These are phyloP conservation scores for Hordeum marinum DNA, from an alignment of 176 grass and related monocot genomes.

Conservation along the genomic window DNA sequence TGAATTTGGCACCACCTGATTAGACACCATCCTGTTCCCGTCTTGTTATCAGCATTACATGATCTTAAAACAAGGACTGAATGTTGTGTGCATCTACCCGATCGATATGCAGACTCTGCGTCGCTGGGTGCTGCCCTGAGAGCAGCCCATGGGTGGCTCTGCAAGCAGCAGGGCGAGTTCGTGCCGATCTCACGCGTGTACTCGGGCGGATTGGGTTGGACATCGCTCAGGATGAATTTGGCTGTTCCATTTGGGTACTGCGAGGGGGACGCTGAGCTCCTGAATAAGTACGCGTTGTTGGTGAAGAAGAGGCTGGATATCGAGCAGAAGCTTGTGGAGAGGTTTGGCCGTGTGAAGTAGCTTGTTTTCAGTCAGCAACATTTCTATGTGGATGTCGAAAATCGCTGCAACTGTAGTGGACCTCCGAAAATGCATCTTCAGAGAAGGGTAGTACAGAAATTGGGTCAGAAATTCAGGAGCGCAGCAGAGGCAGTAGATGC, in stretches of 20 bases:
- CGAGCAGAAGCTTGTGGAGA: slow-evolving; percentile 42
- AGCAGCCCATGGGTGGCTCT: slow-evolving; percentile 70
- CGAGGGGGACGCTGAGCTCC: slow-evolving; percentile 25
- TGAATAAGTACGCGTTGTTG: slow-evolving; percentile 35
- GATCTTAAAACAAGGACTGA: not conserved
- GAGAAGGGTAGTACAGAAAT: not conserved
- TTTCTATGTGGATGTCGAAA: not conserved
- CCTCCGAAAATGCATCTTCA: not conserved
- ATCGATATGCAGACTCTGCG: slow-evolving; percentile 46
- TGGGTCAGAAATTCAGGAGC: not conserved
- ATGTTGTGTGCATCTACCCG: not conserved
- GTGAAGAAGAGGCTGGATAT: slow-evolving; percentile 51
- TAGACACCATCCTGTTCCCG: not conserved
- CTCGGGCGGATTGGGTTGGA: slow-evolving; percentile 20
- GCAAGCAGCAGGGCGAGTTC: slow-evolving; percentile 35
- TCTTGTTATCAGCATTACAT: not conserved
- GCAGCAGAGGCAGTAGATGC: not conserved
- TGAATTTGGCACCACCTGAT: not conserved
- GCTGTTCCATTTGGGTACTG: slow-evolving; percentile 29
- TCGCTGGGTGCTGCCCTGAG: slow-evolving; percentile 61
- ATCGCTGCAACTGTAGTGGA: too few relatives aligned
- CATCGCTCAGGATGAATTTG: slow-evolving; percentile 35
- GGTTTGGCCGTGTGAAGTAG: slow-evolving; percentile 1
- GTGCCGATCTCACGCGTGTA: slow-evolving; percentile 40
- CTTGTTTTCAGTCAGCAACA: not conserved